These are phyloP conservation scores for Trypanosoma scelopori DNA, from an alignment of 208 protist species.

Conservation along the genomic window DNA sequence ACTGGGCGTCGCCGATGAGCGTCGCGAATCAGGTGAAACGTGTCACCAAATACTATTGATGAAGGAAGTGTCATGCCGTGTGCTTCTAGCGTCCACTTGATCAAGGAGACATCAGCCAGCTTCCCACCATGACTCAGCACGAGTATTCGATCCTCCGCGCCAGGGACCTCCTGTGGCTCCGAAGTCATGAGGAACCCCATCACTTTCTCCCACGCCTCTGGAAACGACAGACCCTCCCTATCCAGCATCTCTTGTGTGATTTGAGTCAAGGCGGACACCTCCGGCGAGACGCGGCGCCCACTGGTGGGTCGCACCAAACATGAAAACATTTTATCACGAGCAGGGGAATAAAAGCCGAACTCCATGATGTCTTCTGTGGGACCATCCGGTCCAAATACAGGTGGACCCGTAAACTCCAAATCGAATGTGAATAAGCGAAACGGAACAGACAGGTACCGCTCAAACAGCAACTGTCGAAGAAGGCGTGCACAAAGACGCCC, in stretches of 20 bases:
- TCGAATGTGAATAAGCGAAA: slow-evolving; percentile 89
- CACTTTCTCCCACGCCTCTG: slow-evolving; percentile 72
- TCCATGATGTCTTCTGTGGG: slow-evolving; percentile 90
- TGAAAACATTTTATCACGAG: slow-evolving; percentile 65
- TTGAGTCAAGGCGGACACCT: slow-evolving; percentile 71
- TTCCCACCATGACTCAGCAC: slow-evolving; percentile 89
- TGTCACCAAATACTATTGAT: slow-evolving; percentile 84
- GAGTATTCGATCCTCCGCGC: slow-evolving; percentile 61
- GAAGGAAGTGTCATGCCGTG: slow-evolving; percentile 56
- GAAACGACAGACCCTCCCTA: slow-evolving; percentile 71
- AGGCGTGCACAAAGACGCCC: slow-evolving; percentile 59
- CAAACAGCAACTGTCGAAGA: slow-evolving; percentile 66
- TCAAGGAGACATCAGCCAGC: slow-evolving; percentile 84
- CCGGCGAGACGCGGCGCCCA: slow-evolving; percentile 49
- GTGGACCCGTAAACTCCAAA: slow-evolving; percentile 88
- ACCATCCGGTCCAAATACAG: slow-evolving; percentile 79
- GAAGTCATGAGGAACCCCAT: slow-evolving; percentile 65
- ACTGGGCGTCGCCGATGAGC: slow-evolving; percentile 85
- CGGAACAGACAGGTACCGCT: slow-evolving; percentile 84
- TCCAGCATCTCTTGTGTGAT: slow-evolving; percentile 79
- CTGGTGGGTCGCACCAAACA: slow-evolving; percentile 65
- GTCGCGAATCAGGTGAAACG: slow-evolving; percentile 86
- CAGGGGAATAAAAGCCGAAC: slow-evolving; percentile 81
- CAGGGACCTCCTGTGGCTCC: slow-evolving; percentile 65
- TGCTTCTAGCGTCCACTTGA: slow-evolving; percentile 85